Evolutionary conservation across 2,329 filamentous ascomycete genomes (phyloP), one percentile per base, ranked within the genome.

Genomic region (Cercospora nicotianae): DNA sequence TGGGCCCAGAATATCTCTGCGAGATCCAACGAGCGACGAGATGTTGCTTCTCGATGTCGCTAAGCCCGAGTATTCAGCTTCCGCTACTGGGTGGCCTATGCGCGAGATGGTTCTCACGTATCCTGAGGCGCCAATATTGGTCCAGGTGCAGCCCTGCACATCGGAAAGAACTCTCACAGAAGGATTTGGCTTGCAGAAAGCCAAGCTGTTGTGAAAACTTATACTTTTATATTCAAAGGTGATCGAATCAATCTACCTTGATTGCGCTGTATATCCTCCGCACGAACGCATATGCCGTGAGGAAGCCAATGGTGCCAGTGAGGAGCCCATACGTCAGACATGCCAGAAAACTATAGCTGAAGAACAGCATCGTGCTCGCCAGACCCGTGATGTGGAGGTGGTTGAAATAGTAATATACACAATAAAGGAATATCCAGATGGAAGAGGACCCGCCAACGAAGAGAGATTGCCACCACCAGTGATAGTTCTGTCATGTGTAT

Each of bases 401-500:
- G 72, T 88, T 88, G 73, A 89, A 85, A 80, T 92, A 96, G 81
- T 94, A 96, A 89, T 91, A 96, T 60, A 90, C 82, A 78, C 91
- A 92, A 81, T 95, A 96, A 42, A 87, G 78, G 77, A 94, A 95
- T 42, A 96, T 87, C 92, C 92, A 96, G 68, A 92, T 79, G 6
- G 90, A 87, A 73, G 89, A 92, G 73, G 89, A 88, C 59, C 90
- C 90, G 55, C 93, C 93, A 8, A 93, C 87, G 60, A 92, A 80
- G 81, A 96, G 95, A 62, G 90, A 92, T 78, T 92, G 91, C 92
- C 92, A 96, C 91, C 91, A 95, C 93, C 93, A 96, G 78, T 92
- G 87, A 80, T 95, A 90, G 79, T 96, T 93, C 85, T 87, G 73
- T 16, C 53, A 23, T 7, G 55, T 1, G 57, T 42, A 45, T 75